phyloP scores from a whole-genome alignment of 1,139 yeast species.

The Yamadazyma dushanensis region DNA sequence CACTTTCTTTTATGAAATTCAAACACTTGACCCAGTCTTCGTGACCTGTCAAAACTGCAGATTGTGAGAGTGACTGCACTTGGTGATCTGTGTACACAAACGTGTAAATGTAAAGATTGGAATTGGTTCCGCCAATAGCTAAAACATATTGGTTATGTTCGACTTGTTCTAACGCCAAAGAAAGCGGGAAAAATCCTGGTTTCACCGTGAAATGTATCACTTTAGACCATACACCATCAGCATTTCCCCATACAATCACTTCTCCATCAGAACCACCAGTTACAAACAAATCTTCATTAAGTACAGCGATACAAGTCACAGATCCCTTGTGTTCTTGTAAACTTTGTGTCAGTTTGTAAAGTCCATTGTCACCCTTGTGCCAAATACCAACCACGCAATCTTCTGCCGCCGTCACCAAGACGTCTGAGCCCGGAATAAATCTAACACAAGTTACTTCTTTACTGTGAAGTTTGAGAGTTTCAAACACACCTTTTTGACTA shows the following conservation, averaged over 20 bases:
- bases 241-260: slow-evolving; percentile 48
- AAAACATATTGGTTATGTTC: slow-evolving; percentile 46
- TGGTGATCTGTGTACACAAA: slow-evolving; percentile 23
- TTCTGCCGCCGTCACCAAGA: slow-evolving; percentile 63
- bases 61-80: slow-evolving; percentile 28
- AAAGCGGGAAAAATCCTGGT: slow-evolving; percentile 62
- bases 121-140: slow-evolving; percentile 82
- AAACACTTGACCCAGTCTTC: slow-evolving; percentile 91
- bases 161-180: slow-evolving; percentile 54
- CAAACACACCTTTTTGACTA: slow-evolving; percentile 45
- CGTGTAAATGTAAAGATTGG: slow-evolving; percentile 56
- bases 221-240: slow-evolving; percentile 9
- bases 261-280: slow-evolving; percentile 71
- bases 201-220: slow-evolving; percentile 31
- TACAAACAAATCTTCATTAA: slow-evolving; percentile 38
- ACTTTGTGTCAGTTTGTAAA: slow-evolving; percentile 30
- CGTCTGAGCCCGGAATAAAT: slow-evolving; percentile 49
- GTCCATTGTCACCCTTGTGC: slow-evolving; percentile 29
- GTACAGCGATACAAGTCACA: slow-evolving; percentile 48
- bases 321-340: slow-evolving; percentile 46
- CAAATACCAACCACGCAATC: slow-evolving; percentile 65
- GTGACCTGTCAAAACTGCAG: slow-evolving; percentile 73
- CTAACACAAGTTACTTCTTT: slow-evolving; percentile 59
- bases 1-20: slow-evolving; percentile 51
- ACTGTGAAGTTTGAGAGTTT: slow-evolving; percentile 59